Percentiles rank a stretch among this genome's conserved stretches.
phyloP scores from a whole-genome alignment of 495 filamentous ascomycete genomes.

The Venustampulla echinocandica region DNA sequence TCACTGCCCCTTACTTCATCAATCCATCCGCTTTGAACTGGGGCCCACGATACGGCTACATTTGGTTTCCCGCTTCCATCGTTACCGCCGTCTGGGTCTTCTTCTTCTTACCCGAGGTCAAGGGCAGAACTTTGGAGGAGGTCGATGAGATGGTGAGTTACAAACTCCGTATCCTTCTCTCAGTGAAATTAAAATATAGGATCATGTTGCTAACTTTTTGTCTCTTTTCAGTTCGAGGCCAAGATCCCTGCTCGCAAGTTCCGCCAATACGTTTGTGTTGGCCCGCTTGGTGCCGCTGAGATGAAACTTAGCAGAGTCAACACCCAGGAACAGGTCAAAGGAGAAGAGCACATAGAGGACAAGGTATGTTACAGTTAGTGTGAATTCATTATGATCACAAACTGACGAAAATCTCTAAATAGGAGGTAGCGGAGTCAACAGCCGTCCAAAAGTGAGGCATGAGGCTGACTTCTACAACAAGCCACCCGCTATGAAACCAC shows the following conservation, averaged over 20 bases:
- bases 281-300: not conserved
- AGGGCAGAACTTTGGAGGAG: constrained; percentile 42
- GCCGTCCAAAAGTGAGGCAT: no score
- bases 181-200: not conserved
- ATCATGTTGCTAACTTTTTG: not conserved
- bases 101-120: constrained; percentile 46
- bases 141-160: constrained; percentile 44
- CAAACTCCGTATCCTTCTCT: not conserved
- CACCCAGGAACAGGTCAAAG: not conserved
- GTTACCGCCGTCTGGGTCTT: constrained; percentile 38
- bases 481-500: no score
- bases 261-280: constrained; percentile 35
- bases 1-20: constrained; percentile 54
- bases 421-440: no score
- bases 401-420: no score
- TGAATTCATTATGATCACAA: no score
- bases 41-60: constrained; percentile 35
- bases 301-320: not conserved
- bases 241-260: constrained; percentile 39
- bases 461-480: no score
- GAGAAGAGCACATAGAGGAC: no score
- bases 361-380: no score
- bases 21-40: constrained; percentile 48
- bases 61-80: constrained; percentile 37
- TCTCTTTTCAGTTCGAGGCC: constrained; percentile 32